These are phyloP conservation scores for Epithele typhae DNA, from an alignment of 768 basidiomycete genomes.

Conservation along the genomic window DNA sequence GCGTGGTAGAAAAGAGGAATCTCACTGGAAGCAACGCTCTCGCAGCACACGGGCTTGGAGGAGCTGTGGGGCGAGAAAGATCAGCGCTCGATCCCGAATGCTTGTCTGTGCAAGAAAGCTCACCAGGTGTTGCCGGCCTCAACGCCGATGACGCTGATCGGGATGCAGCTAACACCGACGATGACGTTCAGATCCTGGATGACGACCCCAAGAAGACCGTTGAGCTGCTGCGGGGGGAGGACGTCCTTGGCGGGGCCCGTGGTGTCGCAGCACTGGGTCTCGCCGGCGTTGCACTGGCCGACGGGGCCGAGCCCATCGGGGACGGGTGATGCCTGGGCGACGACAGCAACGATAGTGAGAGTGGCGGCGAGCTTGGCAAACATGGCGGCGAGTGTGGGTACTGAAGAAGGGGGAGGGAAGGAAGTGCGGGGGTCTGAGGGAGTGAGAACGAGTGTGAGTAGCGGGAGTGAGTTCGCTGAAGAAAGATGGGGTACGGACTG, in stretches of 20 bases:
- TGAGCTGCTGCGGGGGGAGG: neutral
- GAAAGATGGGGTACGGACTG: neutral
- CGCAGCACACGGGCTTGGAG: slow-evolving; percentile 10
- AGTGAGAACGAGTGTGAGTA: slow-evolving; percentile 5
- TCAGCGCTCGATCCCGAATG: neutral
- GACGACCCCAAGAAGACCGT: slow-evolving; percentile 13
- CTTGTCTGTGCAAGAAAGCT: too few species aligned
- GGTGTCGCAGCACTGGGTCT: slow-evolving; percentile 11
- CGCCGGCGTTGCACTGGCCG: slow-evolving; percentile 11
- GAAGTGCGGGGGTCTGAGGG: slow-evolving; percentile 4
- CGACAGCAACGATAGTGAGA: slow-evolving; percentile 7
- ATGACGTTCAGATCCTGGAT: slow-evolving; percentile 14
- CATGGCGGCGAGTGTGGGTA: slow-evolving; percentile 4
- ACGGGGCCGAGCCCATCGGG: neutral
- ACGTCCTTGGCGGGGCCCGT: slow-evolving; percentile 1
- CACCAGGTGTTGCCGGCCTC: slow-evolving; percentile 6
- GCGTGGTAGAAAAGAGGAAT: slow-evolving; percentile 6
- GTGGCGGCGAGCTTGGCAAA: slow-evolving; percentile 9
- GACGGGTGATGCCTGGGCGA: slow-evolving; percentile 10
- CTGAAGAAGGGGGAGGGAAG: neutral
- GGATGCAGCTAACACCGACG: slow-evolving; percentile 18
- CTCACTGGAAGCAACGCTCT: slow-evolving; percentile 5
- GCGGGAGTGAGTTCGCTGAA: slow-evolving; percentile 1
- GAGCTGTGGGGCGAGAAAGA: neutral
- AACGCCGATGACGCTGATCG: slow-evolving; percentile 12